Percentiles rank a stretch among this genome's conserved stretches.
Conservation (phyloP, 2,329 filamentous ascomycete genomes). For the Aureobasidium zeae region DNA sequence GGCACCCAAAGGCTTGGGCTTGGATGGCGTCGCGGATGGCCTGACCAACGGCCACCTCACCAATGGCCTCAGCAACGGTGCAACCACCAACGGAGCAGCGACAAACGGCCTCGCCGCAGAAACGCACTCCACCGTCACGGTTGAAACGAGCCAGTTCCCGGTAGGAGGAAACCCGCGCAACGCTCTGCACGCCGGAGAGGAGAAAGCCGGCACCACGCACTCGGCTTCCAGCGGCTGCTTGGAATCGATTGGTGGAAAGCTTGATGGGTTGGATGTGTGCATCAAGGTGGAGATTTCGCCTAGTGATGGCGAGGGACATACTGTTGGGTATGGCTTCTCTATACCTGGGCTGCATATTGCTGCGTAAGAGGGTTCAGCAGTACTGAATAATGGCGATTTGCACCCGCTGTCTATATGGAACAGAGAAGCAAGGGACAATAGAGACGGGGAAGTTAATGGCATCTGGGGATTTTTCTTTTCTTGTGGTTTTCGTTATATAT, state of each 20-base stretch:
- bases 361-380: constrained; percentile 17
- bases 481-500: background rate
- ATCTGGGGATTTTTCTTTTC: background rate
- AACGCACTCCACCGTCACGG: background rate
- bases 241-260: constrained; percentile 36
- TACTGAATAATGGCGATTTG: constrained; percentile 15
- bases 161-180: constrained; percentile 49
- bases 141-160: background rate
- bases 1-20: too few relatives aligned
- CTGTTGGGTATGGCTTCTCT: constrained; percentile 42
- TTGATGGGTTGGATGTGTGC: constrained; percentile 38
- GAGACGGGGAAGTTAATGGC: too few relatives aligned
- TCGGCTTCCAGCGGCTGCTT: constrained; percentile 50
- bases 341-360: constrained; percentile 35
- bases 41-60: constrained; percentile 22
- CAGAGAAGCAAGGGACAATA: background rate
- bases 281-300: constrained; percentile 41
- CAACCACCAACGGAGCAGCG: constrained; percentile 16
- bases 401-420: background rate
- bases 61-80: constrained; percentile 25
- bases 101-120: background rate
- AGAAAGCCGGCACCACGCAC: constrained; percentile 68
- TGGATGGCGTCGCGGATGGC: constrained; percentile 1
- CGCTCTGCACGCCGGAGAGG: constrained; percentile 66
- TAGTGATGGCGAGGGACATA: constrained; percentile 35